A percentile compares a stretch with the other conserved stretches of the same genome.
Conservation (phyloP, 768 basidiomycete species). For the Piloderma croceum region DNA sequence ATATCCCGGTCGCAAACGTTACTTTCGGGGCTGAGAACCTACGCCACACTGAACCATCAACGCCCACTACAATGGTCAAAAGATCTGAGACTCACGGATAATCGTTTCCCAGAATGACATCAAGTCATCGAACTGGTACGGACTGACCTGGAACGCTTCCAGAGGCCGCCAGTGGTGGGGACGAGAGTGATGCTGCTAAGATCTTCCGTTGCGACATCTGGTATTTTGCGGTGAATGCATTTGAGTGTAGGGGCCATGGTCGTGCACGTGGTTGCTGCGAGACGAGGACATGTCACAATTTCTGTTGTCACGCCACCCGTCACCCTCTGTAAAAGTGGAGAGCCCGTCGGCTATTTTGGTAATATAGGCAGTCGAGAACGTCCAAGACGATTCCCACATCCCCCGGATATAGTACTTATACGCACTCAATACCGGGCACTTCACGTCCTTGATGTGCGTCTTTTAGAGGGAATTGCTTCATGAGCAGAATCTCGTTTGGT, state of each 20-base stretch:
- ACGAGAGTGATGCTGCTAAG: conserved; percentile 64
- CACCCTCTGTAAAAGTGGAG: too few relatives aligned
- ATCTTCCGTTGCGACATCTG: conserved; percentile 78
- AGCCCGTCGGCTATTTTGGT: too few relatives aligned
- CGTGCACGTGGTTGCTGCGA: too few relatives aligned
- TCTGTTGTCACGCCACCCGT: too few relatives aligned
- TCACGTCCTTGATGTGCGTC: conserved; percentile 55
- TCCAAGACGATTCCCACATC: conserved; percentile 52
- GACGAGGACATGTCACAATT: too few relatives aligned
- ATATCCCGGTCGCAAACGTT: conserved; percentile 77
- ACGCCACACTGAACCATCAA: conserved; percentile 2
- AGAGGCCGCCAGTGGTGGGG: conserved; percentile 62
- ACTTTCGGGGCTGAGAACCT: conserved; percentile 80
- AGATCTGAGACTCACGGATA: conserved; percentile 59
- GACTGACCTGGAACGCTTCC: conserved; percentile 72
- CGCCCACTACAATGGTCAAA: conserved; percentile 5
- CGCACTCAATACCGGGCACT: conserved; percentile 72
- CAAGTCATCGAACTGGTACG: conserved; percentile 75
- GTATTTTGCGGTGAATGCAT: conserved; percentile 78
- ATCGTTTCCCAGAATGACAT: conserved; percentile 61
- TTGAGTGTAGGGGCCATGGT: too few relatives aligned
- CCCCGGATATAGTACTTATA: conserved; percentile 71
- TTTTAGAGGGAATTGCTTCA: conserved; percentile 94
- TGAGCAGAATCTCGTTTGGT: conserved; percentile 79
- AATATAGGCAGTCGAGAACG: conserved; percentile 61